Evolutionary conservation across 2,329 filamentous ascomycete species (phyloP), one percentile per base, ranked within the genome.

Genomic region (Diplocarpon mali): DNA sequence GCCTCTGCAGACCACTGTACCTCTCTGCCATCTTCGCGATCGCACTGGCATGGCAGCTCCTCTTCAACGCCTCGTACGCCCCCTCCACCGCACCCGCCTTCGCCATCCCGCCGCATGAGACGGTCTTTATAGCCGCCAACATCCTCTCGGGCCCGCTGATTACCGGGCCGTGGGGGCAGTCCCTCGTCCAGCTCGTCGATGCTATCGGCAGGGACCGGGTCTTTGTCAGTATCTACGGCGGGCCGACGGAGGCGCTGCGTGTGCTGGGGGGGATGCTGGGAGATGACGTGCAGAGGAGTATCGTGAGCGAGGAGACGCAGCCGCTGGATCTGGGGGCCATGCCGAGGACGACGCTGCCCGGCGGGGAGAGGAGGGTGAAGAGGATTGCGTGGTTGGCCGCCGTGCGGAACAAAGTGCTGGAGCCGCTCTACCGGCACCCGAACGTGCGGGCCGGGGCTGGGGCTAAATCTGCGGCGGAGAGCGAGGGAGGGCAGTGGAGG

Each of bases 351-450:
- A 72, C 67, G 2, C 65, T 85, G 30, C 78, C 80, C 2, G 75
- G 74, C 46, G 81, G 81, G 0, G 69, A 72, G 32, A 65, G 67
- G 34, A 73, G 78, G n/a, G 68, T 81, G 31, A 85, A 85, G 61
- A 73, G 84, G n/a, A 79, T 88, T 35, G 73, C 79, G 27, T 87
- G 81, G 61, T 68, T 88, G 15, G 80, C 84, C 11, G 76, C 82
- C 59, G 77, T 85, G 40, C 75, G 84, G 40, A 88, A 88, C 60
- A 73, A 75, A 37, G 83, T 81, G 0, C 63, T 88, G 17, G 66
- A 69, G 31, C 82, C 83, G 0, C 67, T 88, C 10, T 70, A 78
- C 35, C 65, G 66, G 0, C 66, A 24, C 87, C n/a, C n/a, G n/a
- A n/a, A n/a, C n/a, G n/a, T n/a, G n/a, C n/a, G 11, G 71, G 78